These are phyloP conservation scores for Grigorovia humatica DNA, from an alignment of 805 yeast species.

Conservation along the genomic window DNA sequence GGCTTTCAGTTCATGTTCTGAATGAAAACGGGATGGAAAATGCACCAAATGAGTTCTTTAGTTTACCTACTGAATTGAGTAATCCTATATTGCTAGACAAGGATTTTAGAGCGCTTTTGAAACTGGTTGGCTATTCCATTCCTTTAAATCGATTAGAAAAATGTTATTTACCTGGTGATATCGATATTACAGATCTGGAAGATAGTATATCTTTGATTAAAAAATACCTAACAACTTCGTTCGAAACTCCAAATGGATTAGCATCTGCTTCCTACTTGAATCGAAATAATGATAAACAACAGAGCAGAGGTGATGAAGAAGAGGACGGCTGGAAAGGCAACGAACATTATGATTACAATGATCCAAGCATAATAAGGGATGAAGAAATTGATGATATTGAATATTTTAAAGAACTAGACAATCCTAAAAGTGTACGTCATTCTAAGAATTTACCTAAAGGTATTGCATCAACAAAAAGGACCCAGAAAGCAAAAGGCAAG, in stretches of 20 bases:
- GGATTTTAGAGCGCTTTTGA: conserved; percentile 22
- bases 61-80: neutral
- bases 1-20: conserved; percentile 7
- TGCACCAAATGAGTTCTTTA: conserved; percentile 12
- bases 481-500: conserved; percentile 1
- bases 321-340: conserved; percentile 17
- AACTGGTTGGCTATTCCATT: conserved; percentile 15
- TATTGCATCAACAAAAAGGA: conserved; percentile 12
- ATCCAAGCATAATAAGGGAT: conserved; percentile 14
- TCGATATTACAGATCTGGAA: conserved; percentile 9
- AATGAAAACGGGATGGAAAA: conserved; percentile 7
- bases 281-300: conserved; percentile 7
- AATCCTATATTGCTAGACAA: conserved; percentile 14
- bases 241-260: conserved; percentile 21
- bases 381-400: conserved; percentile 13
- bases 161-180: conserved; percentile 14
- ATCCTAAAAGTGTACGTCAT: neutral
- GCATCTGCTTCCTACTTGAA: conserved; percentile 21
- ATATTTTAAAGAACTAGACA: conserved; percentile 21
- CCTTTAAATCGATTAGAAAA: conserved; percentile 11
- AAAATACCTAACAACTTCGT: conserved; percentile 18
- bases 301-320: conserved; percentile 1
- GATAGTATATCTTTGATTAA: conserved; percentile 8
- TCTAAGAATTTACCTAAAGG: conserved; percentile 11
- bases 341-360: conserved; percentile 16